phyloP scores from a whole-genome alignment of 345 rosid species.

The Abelmoschus esculentus region DNA sequence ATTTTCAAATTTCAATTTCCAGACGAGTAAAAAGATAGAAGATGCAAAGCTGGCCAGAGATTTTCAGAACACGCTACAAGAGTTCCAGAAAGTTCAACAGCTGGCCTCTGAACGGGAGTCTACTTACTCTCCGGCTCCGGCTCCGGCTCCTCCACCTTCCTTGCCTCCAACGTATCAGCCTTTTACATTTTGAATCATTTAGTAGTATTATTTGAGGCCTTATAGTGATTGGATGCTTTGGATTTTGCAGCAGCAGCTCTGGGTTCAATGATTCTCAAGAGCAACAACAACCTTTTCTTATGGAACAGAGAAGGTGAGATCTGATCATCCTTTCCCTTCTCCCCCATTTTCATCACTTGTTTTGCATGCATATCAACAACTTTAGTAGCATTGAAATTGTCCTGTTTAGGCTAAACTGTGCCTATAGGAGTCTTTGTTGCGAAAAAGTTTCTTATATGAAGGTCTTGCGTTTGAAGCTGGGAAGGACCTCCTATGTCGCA shows the following conservation, averaged over 20 bases:
- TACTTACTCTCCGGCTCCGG: slow-evolving; percentile 50
- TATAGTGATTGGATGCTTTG: neutral
- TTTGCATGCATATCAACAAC: too few relatives aligned
- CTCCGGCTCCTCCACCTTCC: slow-evolving; percentile 33
- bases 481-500: too few relatives aligned
- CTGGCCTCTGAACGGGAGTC: slow-evolving; percentile 62
- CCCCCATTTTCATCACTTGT: neutral
- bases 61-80: slow-evolving; percentile 49
- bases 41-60: slow-evolving; percentile 70
- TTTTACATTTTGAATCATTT: neutral
- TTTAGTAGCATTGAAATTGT: too few relatives aligned
- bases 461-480: too few relatives aligned
- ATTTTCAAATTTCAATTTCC: neutral
- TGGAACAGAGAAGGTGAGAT: slow-evolving; percentile 38
- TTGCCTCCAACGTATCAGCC: slow-evolving; percentile 20
- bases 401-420: too few relatives aligned
- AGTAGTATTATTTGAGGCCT: neutral
- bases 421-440: too few relatives aligned
- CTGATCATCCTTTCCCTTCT: neutral
- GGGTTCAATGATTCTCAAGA: slow-evolving; percentile 31
- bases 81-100: slow-evolving; percentile 63
- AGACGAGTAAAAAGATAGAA: slow-evolving; percentile 55
- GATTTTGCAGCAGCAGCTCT: slow-evolving; percentile 29
- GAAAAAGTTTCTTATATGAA: too few relatives aligned
- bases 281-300: slow-evolving; percentile 40